Percentiles rank a stretch among this genome's conserved stretches.
These are phyloP conservation scores for Whalleya microplaca DNA, from an alignment of 2,329 filamentous ascomycete species.

Conservation along the genomic window DNA sequence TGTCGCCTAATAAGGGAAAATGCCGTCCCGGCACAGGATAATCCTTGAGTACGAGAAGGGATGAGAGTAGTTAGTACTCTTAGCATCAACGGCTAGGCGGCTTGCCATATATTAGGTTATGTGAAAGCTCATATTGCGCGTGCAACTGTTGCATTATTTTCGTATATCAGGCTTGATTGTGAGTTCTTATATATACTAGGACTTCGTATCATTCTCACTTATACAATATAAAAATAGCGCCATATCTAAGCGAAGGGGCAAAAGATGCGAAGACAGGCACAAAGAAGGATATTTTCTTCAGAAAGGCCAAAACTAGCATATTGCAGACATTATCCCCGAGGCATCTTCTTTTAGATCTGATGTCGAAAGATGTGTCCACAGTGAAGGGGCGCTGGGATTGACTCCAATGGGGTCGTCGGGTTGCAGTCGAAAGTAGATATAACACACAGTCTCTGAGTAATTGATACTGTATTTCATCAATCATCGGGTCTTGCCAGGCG, in stretches of 20 bases:
- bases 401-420: not conserved
- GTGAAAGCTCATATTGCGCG: not conserved
- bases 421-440: not conserved
- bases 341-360: too few relatives aligned
- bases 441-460: not conserved
- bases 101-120: not conserved
- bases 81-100: not conserved
- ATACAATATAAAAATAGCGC: too few relatives aligned
- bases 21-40: conserved; percentile 24
- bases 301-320: too few relatives aligned
- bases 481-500: not conserved
- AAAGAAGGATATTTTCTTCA: not conserved
- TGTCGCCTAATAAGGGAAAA: conserved; percentile 30
- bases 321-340: too few relatives aligned
- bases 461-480: not conserved
- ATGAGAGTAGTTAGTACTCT: not conserved
- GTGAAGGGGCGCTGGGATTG: not conserved
- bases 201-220: not conserved
- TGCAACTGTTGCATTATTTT: not conserved
- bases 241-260: too few relatives aligned
- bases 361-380: too few relatives aligned
- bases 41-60: not conserved
- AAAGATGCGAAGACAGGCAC: not conserved
- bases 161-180: not conserved
- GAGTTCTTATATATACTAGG: not conserved